These are phyloP conservation scores for Wolfiporia cocos DNA, from an alignment of 1,284 basidiomycete genomes.

Conservation along the genomic window DNA sequence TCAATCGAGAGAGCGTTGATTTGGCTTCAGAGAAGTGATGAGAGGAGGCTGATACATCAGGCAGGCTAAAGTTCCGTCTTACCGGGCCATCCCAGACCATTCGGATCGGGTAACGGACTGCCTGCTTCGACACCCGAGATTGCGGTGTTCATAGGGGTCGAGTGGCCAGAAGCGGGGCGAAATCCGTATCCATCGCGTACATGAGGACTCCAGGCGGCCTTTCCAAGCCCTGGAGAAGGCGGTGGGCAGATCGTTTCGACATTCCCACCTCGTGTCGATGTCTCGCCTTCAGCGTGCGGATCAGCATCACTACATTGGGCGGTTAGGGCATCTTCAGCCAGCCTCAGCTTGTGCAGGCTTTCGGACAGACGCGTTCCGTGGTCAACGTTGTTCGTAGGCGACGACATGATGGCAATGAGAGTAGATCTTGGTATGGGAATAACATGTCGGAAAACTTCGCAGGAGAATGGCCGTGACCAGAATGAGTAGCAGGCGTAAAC, in stretches of 20 bases:
- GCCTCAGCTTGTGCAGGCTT: conserved; percentile 25
- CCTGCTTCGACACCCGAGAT: conserved; percentile 14
- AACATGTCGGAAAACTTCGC: conserved; percentile 6
- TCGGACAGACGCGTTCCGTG: conserved; percentile 22
- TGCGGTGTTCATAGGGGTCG: conserved; percentile 47
- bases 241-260: conserved; percentile 8
- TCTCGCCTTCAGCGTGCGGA: conserved; percentile 11
- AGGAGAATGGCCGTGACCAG: neutral
- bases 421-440: no score
- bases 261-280: conserved; percentile 12
- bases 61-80: conserved; percentile 16
- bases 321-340: conserved; percentile 13
- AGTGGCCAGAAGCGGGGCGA: conserved; percentile 57
- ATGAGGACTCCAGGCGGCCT: conserved; percentile 29
- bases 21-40: conserved; percentile 54
- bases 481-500: neutral
- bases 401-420: conserved; percentile 17
- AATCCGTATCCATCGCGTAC: conserved; percentile 79
- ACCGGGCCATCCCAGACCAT: conserved; percentile 96
- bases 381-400: conserved; percentile 15
- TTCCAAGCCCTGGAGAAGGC: conserved; percentile 11
- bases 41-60: no score
- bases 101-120: conserved; percentile 68
- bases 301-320: conserved; percentile 11
- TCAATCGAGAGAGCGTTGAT: conserved; percentile 80